Percentiles rank a stretch among this genome's conserved stretches.
These are phyloP conservation scores for Coniochaeta sp. DNA, from an alignment of 2,329 filamentous ascomycete genomes.

Conservation along the genomic window DNA sequence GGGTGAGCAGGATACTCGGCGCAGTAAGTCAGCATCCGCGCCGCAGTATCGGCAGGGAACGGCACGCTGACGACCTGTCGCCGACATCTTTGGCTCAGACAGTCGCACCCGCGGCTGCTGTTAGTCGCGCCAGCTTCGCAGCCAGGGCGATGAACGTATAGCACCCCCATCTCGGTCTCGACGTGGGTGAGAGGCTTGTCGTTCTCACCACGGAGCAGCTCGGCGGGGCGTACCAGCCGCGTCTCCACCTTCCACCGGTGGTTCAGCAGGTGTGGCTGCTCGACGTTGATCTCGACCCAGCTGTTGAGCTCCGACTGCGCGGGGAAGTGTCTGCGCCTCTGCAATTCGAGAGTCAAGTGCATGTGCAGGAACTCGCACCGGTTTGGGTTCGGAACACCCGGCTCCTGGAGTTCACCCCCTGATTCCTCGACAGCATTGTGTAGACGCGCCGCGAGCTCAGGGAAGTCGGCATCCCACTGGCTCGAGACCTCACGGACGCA, in stretches of 20 bases:
- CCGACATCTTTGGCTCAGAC: slow-evolving; percentile 31
- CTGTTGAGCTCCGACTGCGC: slow-evolving; percentile 51
- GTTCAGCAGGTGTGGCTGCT: slow-evolving; percentile 42
- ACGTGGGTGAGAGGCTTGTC: slow-evolving; percentile 30
- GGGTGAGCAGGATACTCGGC: slow-evolving; percentile 40
- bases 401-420: slow-evolving; percentile 26
- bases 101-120: slow-evolving; percentile 36
- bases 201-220: slow-evolving; percentile 35
- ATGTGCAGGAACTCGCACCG: slow-evolving; percentile 55
- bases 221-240: slow-evolving; percentile 46
- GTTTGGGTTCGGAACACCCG: slow-evolving; percentile 38
- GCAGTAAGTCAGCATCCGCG: slow-evolving; percentile 48
- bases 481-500: slow-evolving; percentile 44
- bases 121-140: slow-evolving; percentile 34
- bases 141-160: slow-evolving; percentile 39
- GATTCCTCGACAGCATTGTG: slow-evolving; percentile 39
- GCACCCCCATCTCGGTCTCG: slow-evolving; percentile 39
- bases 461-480: slow-evolving; percentile 52
- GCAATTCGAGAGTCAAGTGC: slow-evolving; percentile 51
- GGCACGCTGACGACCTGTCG: slow-evolving; percentile 45
- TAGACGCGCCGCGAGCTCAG: slow-evolving; percentile 45
- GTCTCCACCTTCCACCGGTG: slow-evolving; percentile 56
- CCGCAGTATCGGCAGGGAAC: slow-evolving; percentile 51
- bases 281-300: slow-evolving; percentile 51
- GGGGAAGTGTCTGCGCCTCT: slow-evolving; percentile 49